These are phyloP conservation scores for Bryoerythrophyllum caledonicum DNA, from an alignment of 225 moss, liverwort and hornwort genomes.

Conservation along the genomic window DNA sequence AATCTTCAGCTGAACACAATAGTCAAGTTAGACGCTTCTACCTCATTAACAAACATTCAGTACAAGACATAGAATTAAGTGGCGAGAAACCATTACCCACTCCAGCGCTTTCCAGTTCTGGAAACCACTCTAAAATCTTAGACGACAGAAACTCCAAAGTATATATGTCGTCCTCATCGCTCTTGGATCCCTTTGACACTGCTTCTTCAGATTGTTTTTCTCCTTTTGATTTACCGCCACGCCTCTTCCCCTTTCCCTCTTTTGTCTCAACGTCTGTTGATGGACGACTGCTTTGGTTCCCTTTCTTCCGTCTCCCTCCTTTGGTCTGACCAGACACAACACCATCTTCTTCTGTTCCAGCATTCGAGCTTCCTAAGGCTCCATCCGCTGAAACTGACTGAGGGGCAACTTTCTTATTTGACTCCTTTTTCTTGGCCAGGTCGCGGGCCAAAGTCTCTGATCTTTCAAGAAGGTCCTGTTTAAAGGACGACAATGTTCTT, in stretches of 20 bases:
- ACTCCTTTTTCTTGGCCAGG: conserved; percentile 55
- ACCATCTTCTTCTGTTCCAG: conserved; percentile 56
- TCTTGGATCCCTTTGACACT: conserved; percentile 49
- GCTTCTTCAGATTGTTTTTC: conserved; percentile 66
- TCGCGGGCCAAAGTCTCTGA: conserved; percentile 62
- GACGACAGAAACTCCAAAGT: conserved; percentile 59
- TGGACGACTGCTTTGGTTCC: conserved; percentile 48
- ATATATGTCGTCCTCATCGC: conserved; percentile 62
- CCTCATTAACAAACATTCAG: not conserved
- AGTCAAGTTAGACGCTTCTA: not conserved
- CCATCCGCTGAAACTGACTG: conserved; percentile 42
- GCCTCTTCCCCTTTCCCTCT: conserved; percentile 68
- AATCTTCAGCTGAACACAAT: conserved; percentile 31
- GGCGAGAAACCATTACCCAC: conserved; percentile 50
- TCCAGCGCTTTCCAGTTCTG: conserved; percentile 88
- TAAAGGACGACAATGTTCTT: conserved; percentile 21
- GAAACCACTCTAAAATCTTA: conserved; percentile 86
- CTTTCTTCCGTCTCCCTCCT: conserved; percentile 70
- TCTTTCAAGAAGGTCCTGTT: conserved; percentile 71
- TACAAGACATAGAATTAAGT: not conserved
- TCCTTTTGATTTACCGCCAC: conserved; percentile 66
- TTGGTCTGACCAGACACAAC: conserved; percentile 44
- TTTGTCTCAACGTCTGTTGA: conserved; percentile 49
- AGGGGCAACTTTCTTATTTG: conserved; percentile 36
- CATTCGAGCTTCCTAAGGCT: conserved; percentile 31